Conservation (phyloP, 495 filamentous ascomycete genomes). For the Tuber melanosporum region DNA sequence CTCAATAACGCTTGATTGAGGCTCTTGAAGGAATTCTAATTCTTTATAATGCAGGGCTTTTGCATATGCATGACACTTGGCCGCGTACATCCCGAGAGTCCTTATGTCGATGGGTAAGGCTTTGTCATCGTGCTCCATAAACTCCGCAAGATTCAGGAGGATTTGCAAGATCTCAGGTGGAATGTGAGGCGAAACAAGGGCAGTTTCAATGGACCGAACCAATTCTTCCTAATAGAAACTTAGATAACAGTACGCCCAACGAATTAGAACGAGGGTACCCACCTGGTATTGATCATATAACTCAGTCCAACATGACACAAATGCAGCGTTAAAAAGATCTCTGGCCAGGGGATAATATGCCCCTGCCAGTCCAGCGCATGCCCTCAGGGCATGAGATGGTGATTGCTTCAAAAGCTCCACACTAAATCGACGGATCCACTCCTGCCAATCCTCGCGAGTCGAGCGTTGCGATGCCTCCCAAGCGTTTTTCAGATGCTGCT, state of each 20-base stretch:
- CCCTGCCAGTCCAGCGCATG: slow-evolving; percentile 83
- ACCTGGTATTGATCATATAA: slow-evolving; percentile 78
- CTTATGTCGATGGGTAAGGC: slow-evolving; percentile 95
- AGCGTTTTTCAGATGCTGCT: slow-evolving; percentile 91
- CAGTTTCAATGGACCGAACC: slow-evolving; percentile 89
- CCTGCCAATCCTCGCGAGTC: slow-evolving; percentile 95
- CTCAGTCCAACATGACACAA: slow-evolving; percentile 98
- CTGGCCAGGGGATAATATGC: slow-evolving; percentile 86
- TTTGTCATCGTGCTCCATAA: slow-evolving; percentile 99
- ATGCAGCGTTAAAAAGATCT: slow-evolving; percentile 95
- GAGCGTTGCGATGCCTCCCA: slow-evolving; percentile 96
- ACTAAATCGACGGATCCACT: slow-evolving; percentile 96
- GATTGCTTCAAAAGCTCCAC: slow-evolving; percentile 93
- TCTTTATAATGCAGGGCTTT: slow-evolving; percentile 99
- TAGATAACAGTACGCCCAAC: slow-evolving; percentile 10
- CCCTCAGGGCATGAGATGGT: slow-evolving; percentile 85
- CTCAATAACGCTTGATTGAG: slow-evolving; percentile 90
- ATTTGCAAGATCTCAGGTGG: slow-evolving; percentile 92
- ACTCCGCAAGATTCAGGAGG: slow-evolving; percentile 91
- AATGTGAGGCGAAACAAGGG: slow-evolving; percentile 83
- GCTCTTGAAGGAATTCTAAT: slow-evolving; percentile 93
- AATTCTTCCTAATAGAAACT: slow-evolving; percentile 66
- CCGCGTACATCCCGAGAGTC: slow-evolving; percentile 82
- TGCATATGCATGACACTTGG: slow-evolving; percentile 91
- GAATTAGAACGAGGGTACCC: slow-evolving; percentile 5